Percentiles rank a stretch among this genome's conserved stretches.
Evolutionary conservation across 495 filamentous ascomycete genomes (phyloP).

Genomic region (Tuber brumale): DNA sequence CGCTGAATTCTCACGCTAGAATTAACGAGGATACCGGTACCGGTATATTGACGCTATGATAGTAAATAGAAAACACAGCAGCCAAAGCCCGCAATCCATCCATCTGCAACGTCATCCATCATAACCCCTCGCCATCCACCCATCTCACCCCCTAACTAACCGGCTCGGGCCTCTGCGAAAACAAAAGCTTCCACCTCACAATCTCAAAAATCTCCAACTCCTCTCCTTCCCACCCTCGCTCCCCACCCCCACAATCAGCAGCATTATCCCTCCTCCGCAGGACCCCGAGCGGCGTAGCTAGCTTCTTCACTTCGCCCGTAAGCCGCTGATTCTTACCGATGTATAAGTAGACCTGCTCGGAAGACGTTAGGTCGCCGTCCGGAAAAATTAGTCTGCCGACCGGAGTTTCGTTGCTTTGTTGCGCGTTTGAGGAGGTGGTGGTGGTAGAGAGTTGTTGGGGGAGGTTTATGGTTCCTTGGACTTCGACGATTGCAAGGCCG

Average conservation of each 20-base stretch:
- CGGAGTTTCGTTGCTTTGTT: slow-evolving; percentile 22
- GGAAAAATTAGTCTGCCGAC: slow-evolving; percentile 36
- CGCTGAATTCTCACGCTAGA: neutral
- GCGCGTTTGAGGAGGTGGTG: slow-evolving; percentile 14
- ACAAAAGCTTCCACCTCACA: slow-evolving; percentile 81
- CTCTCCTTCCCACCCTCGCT: slow-evolving; percentile 22
- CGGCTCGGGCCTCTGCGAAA: slow-evolving; percentile 80
- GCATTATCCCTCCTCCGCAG: slow-evolving; percentile 50
- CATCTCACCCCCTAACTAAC: slow-evolving; percentile 47
- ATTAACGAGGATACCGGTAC: neutral
- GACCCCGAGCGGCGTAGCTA: slow-evolving; percentile 68
- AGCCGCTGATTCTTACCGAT: slow-evolving; percentile 85
- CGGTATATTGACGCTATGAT: neutral
- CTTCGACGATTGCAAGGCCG: slow-evolving; percentile 60
- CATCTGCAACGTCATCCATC: neutral
- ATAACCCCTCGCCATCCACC: slow-evolving; percentile 17
- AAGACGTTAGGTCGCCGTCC: slow-evolving; percentile 17
- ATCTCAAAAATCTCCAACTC: slow-evolving; percentile 64
- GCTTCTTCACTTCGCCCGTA: slow-evolving; percentile 79
- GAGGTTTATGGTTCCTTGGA: slow-evolving; percentile 36
- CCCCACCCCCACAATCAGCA: slow-evolving; percentile 24
- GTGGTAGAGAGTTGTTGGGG: slow-evolving; percentile 5
- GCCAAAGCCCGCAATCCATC: slow-evolving; percentile 14
- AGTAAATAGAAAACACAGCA: neutral
- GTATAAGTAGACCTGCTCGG: slow-evolving; percentile 62